Conservation (phyloP, 2,329 filamentous ascomycete species). For the Ramularia endophylla region DNA sequence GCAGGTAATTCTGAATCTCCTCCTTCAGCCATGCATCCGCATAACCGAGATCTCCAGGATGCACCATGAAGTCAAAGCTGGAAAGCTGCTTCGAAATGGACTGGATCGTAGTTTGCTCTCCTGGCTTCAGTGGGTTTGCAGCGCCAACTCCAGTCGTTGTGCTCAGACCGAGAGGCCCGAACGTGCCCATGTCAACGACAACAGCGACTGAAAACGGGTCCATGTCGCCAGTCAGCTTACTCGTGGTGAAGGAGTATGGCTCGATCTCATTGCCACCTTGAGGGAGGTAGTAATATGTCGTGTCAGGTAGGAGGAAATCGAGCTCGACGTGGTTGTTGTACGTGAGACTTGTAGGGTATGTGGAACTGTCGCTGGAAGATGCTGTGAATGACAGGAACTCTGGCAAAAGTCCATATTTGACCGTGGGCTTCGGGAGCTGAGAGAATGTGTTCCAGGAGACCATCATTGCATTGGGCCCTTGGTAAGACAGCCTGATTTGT, state of each 20-base stretch:
- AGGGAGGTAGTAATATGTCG: slow-evolving; percentile 18
- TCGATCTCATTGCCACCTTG: slow-evolving; percentile 6
- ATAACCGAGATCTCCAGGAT: slow-evolving; percentile 51
- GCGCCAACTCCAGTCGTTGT: slow-evolving; percentile 43
- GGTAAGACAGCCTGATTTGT: slow-evolving; percentile 9
- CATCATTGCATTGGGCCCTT: slow-evolving; percentile 6
- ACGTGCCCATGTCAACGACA: slow-evolving; percentile 45
- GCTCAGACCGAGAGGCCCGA: slow-evolving; percentile 27
- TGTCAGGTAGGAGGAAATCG: slow-evolving; percentile 14
- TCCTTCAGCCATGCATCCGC: slow-evolving; percentile 53
- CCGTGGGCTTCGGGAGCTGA: slow-evolving; percentile 7
- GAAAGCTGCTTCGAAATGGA: slow-evolving; percentile 6
- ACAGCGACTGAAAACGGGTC: slow-evolving; percentile 49
- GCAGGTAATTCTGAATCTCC: slow-evolving; percentile 34
- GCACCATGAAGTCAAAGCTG: slow-evolving; percentile 18
- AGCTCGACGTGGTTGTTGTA: slow-evolving; percentile 22
- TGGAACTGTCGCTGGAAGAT: slow-evolving; percentile 10
- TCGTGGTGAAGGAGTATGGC: slow-evolving; percentile 8
- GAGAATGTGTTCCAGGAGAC: slow-evolving; percentile 10
- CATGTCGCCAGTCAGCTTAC: slow-evolving; percentile 37
- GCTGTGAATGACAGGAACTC: slow-evolving; percentile 2
- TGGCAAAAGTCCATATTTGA: slow-evolving; percentile 5
- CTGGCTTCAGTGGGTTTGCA: slow-evolving; percentile 45
- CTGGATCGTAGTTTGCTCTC: slow-evolving; percentile 52
- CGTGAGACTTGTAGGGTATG: slow-evolving; percentile 16